Evolutionary conservation across 2,329 filamentous ascomycete species (phyloP), one percentile per base, ranked within the genome.

Genomic region (Diaporthe sp.): DNA sequence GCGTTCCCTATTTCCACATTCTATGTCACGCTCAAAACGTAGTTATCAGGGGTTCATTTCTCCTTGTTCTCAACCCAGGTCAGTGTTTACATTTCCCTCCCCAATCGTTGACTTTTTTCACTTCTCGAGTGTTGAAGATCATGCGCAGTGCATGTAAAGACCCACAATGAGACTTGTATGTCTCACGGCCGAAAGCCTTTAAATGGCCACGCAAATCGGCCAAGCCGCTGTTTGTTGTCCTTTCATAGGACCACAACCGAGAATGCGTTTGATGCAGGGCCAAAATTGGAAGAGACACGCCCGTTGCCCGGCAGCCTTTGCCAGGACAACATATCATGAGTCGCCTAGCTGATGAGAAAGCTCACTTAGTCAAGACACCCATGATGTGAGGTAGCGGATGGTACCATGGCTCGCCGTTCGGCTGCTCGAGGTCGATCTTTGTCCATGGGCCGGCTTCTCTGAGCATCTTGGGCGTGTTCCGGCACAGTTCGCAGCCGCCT

Each of bases 311-410:
- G 25, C 25, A 19, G 17, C 13, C 25, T 42, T 6, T 42, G 4
- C 6, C 38, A 28, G 25, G 45, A 13, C 12, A 25, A 13, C 6
- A 15, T 19, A 38, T 19, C n/a, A 38, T 38, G 45, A 30, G 61
- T 22, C 5, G n/a, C 17, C 13, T 10, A 25, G 61, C 28, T 22
- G n/a, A n/a, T 15, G 22, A 30, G 42, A 25, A 17, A 45, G 15
- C 19, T 80, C 79, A 90, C 75, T 91, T 91, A 0, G 86, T 89
- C 69, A 90, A 80, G 0, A 87, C 85, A 4, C 89, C 89, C 25
- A 87, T 76, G n/a, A 88, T 79, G 69, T 90, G 88, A 35, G 89
- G 89, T 19, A 89, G 75, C 3, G 81, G 75, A 1, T 82, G 77
- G 68, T 83, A 88, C 82, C 86, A 86, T 3, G 81, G 81, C 77